Evolutionary conservation across 495 filamentous ascomycete genomes (phyloP).

Genomic region (Daldinia grandis): DNA sequence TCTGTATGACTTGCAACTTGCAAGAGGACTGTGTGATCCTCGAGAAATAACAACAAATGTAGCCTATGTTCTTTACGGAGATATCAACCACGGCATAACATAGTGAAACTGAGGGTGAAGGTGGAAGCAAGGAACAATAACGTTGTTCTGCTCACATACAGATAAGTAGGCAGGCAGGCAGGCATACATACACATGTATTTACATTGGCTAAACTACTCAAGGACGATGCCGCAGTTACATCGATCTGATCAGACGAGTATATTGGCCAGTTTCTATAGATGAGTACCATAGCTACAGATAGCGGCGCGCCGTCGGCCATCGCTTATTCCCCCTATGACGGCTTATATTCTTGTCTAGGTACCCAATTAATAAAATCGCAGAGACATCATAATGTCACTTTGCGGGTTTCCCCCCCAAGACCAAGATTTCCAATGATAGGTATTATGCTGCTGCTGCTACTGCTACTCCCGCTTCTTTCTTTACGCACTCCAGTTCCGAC

Average conservation of each 20-base stretch:
- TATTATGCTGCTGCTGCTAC: neutral
- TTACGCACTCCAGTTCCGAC: neutral
- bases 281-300: slow-evolving; percentile 24
- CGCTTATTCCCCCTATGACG: neutral
- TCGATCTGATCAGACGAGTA: slow-evolving; percentile 3
- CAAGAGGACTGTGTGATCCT: neutral
- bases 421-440: neutral
- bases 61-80: neutral
- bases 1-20: neutral
- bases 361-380: neutral
- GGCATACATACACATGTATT: slow-evolving; percentile 2
- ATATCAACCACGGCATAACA: neutral
- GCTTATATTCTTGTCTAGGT: neutral
- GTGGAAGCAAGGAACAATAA: neutral
- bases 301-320: neutral
- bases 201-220: neutral
- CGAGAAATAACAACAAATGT: neutral
- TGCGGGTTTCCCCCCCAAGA: neutral
- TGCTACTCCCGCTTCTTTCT: neutral
- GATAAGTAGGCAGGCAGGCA: neutral
- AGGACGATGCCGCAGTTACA: neutral
- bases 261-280: slow-evolving; percentile 17
- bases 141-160: slow-evolving; percentile 5
- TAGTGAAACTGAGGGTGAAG: neutral
- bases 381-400: neutral